A percentile compares a stretch with the other conserved stretches of the same genome.
Conservation (phyloP, 257 asterid genomes). For the Forsythia viridissima region DNA sequence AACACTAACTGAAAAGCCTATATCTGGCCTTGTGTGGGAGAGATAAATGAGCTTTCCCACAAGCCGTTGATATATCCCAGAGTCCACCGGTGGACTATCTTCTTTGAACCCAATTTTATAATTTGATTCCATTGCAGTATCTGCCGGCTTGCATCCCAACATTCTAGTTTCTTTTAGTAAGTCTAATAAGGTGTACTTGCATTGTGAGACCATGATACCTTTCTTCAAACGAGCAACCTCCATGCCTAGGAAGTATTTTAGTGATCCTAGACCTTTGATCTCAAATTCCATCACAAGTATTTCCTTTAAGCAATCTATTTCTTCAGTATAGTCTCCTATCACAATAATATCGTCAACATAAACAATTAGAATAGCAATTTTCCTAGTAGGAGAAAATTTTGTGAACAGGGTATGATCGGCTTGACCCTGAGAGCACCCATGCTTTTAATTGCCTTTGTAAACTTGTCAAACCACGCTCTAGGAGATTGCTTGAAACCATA, state of each 20-base stretch:
- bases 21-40: too few relatives aligned
- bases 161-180: neutral
- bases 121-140: neutral
- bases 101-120: neutral
- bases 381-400: too few relatives aligned
- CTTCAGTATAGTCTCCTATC: neutral
- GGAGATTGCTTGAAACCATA: neutral
- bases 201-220: neutral
- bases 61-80: neutral
- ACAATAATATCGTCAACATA: too few relatives aligned
- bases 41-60: too few relatives aligned
- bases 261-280: neutral
- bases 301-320: neutral
- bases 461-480: neutral
- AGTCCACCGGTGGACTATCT: neutral
- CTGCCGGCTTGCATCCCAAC: neutral
- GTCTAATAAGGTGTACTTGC: neutral
- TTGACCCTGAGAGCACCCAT: neutral
- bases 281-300: neutral
- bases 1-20: too few relatives aligned
- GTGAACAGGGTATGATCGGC: neutral
- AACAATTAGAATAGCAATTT: too few relatives aligned
- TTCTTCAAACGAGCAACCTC: neutral
- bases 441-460: neutral
- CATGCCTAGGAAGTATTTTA: neutral